Evolutionary conservation across 441 rosid genomes (phyloP).

Genomic region (Lepidium campestre): DNA sequence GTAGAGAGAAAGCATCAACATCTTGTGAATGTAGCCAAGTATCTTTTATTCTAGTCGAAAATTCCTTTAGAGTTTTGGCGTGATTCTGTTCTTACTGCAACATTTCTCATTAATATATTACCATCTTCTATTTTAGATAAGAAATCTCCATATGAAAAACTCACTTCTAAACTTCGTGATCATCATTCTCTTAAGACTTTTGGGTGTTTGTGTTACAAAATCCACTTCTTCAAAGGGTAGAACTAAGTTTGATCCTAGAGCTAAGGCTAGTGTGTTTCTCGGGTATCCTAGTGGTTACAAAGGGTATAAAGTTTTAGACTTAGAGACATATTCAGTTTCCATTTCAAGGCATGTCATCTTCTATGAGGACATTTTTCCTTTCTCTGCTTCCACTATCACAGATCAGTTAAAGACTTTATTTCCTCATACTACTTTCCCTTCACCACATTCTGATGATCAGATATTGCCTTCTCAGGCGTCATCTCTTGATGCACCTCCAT

Average conservation of each 20-base stretch:
- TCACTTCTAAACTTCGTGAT: neutral
- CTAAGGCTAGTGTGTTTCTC: neutral
- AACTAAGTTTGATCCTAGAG: neutral
- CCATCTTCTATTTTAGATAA: neutral
- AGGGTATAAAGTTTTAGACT: neutral
- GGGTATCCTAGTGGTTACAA: neutral
- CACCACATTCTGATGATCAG: neutral
- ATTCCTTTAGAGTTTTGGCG: neutral
- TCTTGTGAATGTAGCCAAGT: neutral
- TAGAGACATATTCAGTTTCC: neutral
- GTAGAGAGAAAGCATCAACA: neutral
- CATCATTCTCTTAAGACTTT: neutral
- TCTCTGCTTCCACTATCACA: neutral
- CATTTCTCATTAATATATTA: neutral
- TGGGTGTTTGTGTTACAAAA: neutral
- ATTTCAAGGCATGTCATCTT: neutral
- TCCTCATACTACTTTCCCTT: neutral
- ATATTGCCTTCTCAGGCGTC: neutral
- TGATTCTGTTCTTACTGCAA: neutral
- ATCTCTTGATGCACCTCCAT: neutral
- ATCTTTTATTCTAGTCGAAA: neutral
- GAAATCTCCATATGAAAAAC: neutral
- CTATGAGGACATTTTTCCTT: neutral
- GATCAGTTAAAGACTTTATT: neutral
- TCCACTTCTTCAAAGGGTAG: neutral